Evolutionary conservation across 2,329 filamentous ascomycete genomes (phyloP), one percentile per base, ranked within the genome.

Genomic region (Cadophora sp.): DNA sequence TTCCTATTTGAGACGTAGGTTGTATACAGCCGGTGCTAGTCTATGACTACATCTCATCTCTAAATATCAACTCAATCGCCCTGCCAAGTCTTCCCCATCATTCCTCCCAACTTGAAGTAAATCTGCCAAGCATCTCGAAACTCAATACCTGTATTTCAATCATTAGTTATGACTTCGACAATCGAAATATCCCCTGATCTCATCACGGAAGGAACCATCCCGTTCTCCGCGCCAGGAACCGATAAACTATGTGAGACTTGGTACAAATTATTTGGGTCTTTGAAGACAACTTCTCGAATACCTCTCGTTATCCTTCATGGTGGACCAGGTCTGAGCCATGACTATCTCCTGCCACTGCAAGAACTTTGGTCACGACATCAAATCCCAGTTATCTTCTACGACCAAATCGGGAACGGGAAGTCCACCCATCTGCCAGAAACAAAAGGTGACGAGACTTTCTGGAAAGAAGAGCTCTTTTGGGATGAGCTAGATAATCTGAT

Each of bases 321-420:
- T 59, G 82, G 82, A 0, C 82, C 82, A 2, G 83, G 83, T 22
- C 78, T 79, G 33, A 75, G 77, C 8, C 81, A 83, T 69, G 77
- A 80, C 14, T 83, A 83, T 68, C 71, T 82, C 4, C 63, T 70
- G 4, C 64, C 68, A 1, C 22, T 68, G 2, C 51, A 30, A 14
- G 64, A 68, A 27, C 48, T 71, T 1, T 50, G 59, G 0, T 16
- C 47, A 68, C 71, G 8, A 14, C 58, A 65, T 47, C 39, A 72
- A 36, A 78, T 80, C 3, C 83, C 85, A 0, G 74, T 86, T 1
- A 73, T 87, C 33, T 80, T 85, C 72, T 87, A 87, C 74, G 85
- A 87, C 71, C 84, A 87, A 66, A 78, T 87, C 59, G 84, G 84
- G 18, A 82, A 80, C 68, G 85, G 83, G 2, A 71, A 71, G 8